Evolutionary conservation across 768 basidiomycete species (phyloP).

Genomic region (Galerina marginata): DNA sequence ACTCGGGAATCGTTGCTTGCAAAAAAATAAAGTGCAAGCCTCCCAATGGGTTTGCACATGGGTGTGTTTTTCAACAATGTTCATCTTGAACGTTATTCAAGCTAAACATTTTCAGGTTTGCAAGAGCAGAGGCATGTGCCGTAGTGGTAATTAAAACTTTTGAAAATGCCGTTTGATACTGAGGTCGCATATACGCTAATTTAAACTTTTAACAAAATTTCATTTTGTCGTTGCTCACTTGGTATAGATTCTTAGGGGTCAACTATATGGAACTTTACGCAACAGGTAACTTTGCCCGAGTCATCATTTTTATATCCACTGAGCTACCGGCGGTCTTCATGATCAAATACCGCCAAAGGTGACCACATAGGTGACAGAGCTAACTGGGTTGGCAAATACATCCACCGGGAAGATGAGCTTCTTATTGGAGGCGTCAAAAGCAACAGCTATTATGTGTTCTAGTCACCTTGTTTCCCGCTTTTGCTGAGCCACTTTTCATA

Average conservation of each 20-base stretch:
- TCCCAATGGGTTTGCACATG: conserved; percentile 47
- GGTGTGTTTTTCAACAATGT: conserved; percentile 30
- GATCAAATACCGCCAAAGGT: conserved; percentile 49
- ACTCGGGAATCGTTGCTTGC: conserved; percentile 42
- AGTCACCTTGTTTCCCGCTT: neutral
- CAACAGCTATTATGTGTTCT: conserved; percentile 44
- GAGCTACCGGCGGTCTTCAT: too few relatives aligned
- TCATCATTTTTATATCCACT: neutral
- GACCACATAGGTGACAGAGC: conserved; percentile 61
- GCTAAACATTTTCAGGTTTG: conserved; percentile 34
- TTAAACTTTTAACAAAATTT: conserved; percentile 42
- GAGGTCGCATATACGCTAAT: too few relatives aligned
- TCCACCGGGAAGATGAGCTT: conserved; percentile 36
- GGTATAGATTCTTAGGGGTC: conserved; percentile 43
- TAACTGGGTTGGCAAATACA: conserved; percentile 49
- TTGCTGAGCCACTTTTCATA: conserved; percentile 10
- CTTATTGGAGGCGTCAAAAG: conserved; percentile 51
- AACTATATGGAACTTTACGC: conserved; percentile 57
- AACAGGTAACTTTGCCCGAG: conserved; percentile 37
- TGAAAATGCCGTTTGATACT: conserved; percentile 39
- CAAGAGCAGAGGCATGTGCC: conserved; percentile 42
- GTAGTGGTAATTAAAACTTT: conserved; percentile 47
- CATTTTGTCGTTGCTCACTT: conserved; percentile 6
- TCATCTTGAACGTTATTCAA: too few relatives aligned
- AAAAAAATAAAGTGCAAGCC: conserved; percentile 48